Conservation (phyloP, 257 asterid genomes). For the Rhazya stricta region DNA sequence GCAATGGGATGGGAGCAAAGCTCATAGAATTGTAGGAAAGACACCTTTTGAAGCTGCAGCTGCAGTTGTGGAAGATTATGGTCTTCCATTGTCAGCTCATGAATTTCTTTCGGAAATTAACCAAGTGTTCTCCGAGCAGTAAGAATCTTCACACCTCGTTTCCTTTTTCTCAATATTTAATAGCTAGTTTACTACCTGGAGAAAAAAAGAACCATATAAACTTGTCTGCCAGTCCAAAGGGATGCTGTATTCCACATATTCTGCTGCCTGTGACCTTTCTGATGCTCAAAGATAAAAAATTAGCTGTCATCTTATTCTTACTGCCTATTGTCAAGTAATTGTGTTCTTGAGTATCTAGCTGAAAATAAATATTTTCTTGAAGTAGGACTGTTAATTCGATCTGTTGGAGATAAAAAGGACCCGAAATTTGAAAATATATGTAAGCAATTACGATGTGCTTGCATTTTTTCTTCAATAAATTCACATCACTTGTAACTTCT, state of each 20-base stretch:
- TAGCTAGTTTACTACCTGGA: neutral
- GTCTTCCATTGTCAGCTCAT: conserved; percentile 57
- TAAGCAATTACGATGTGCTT: neutral
- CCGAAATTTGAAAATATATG: neutral
- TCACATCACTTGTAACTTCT: neutral
- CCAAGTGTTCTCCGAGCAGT: conserved; percentile 61
- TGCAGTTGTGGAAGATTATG: conserved; percentile 64
- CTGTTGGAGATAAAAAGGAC: neutral
- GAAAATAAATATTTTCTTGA: neutral
- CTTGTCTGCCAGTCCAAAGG: neutral
- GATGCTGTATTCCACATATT: neutral
- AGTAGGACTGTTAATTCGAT: neutral
- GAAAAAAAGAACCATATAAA: conserved; percentile 4
- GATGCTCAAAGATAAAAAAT: neutral
- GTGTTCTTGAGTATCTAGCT: neutral
- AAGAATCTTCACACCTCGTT: conserved; percentile 22
- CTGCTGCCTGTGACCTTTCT: neutral
- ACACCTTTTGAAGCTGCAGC: conserved; percentile 77
- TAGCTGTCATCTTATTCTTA: neutral
- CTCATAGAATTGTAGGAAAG: conserved; percentile 56
- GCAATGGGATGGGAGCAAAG: conserved; percentile 69
- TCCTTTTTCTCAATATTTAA: neutral
- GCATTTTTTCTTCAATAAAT: neutral
- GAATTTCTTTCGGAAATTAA: conserved; percentile 56
- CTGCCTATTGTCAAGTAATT: neutral